Conservation (phyloP, 2,329 filamentous ascomycete species). For the Penicillium sclerotigenum region DNA sequence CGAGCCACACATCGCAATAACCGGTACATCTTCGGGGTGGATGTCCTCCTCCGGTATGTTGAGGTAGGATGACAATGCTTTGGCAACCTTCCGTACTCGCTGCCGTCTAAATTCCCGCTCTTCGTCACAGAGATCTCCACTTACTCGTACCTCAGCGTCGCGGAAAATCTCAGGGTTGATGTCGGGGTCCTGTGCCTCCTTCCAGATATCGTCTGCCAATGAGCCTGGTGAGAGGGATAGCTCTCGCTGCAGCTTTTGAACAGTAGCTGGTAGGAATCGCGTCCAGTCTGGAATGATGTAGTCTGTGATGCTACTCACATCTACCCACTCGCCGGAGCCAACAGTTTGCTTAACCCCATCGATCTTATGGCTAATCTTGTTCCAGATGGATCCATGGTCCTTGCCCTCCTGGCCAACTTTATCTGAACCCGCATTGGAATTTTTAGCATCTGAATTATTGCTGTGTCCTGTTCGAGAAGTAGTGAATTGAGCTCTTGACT, state of each 20-base stretch:
- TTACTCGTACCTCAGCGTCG: conserved; percentile 78
- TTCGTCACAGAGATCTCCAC: conserved; percentile 74
- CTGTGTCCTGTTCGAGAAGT: conserved; percentile 15
- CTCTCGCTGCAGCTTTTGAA: conserved; percentile 81
- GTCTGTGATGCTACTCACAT: conserved; percentile 59
- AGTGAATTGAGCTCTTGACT: conserved; percentile 26
- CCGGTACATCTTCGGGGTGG: conserved; percentile 88
- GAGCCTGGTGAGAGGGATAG: conserved; percentile 84
- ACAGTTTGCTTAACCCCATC: conserved; percentile 41
- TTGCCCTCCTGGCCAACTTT: conserved; percentile 11
- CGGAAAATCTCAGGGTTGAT: conserved; percentile 84
- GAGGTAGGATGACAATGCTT: conserved; percentile 78
- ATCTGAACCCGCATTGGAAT: neutral
- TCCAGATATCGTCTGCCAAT: conserved; percentile 89
- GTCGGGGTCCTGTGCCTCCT: conserved; percentile 77
- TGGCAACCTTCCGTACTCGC: conserved; percentile 65
- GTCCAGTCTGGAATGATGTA: conserved; percentile 81
- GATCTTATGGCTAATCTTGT: conserved; percentile 51
- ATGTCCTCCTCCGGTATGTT: conserved; percentile 73
- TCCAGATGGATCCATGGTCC: conserved; percentile 42
- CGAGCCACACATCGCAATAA: conserved; percentile 90
- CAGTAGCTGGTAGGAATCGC: conserved; percentile 67
- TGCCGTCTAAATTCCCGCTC: conserved; percentile 72
- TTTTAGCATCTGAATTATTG: conserved; percentile 12
- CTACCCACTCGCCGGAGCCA: conserved; percentile 42